Base-by-base conservation (phyloP, 495 filamentous ascomycete genomes). In the Choiromyces venosus region DNA sequence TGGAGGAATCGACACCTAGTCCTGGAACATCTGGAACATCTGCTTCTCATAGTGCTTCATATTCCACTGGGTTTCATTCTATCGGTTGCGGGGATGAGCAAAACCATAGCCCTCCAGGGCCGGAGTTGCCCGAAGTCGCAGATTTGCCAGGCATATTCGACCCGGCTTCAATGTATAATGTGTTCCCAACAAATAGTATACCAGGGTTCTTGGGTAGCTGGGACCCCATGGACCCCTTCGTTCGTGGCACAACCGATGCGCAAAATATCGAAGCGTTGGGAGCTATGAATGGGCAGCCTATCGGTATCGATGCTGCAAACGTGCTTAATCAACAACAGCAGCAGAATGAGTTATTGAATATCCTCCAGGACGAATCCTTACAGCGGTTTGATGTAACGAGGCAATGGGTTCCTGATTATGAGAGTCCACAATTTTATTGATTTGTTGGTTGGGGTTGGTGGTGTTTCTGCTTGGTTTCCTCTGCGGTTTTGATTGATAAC, bases 281-380 rank as follows among this genome's bases (percentile, higher is more conserved):
- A 66, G 66, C 61, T 16, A 56, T 67, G 44, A 67, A 61, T n/a
- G 52, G 56, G 37, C 69, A 66, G 36, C 64, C 75, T 3, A 66
- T 65, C 10, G 42, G 69, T 39, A 44, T 69, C 19, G 71, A 71
- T 2, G 67, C 29, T 35, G 69, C 65, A 35, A 71, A 33, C 39
- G 69, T 81, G 29, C 71, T 81, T 36, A 81, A 81, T 64, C 69
- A 77, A 35, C 79, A 81, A 40, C 76, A 81, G 35, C 79, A 81
- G 64, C 79, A 76, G 73, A 70, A 67, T 36, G 79, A 81, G 56
- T 67, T 81, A n/a, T 78, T 78, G 71, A 78, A 68, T 65, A 81
- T 81, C 66, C 71, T 81, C 33, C 71, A 76, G 56, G 76, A 44
- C 37, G 79, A 81, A 44, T 73, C 79, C 16, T 70, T 75, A 64